Percentiles rank a stretch among this genome's conserved stretches.
Evolutionary conservation across 805 yeast species (phyloP).

Genomic region (Lachancea nothofagi): DNA sequence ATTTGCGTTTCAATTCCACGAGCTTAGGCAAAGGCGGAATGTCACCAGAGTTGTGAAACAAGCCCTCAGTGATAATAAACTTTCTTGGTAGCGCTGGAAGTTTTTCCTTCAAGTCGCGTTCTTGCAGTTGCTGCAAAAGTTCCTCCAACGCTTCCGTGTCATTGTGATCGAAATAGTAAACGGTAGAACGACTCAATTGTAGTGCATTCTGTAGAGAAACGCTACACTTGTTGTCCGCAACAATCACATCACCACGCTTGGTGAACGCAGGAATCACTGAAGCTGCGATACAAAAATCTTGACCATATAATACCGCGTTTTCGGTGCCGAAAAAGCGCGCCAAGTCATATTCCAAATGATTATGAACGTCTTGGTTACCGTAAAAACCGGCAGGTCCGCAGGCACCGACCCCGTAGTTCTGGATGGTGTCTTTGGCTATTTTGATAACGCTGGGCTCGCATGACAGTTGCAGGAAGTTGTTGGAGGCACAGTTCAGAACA

Average conservation of each 20-base stretch:
- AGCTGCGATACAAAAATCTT: slow-evolving; percentile 80
- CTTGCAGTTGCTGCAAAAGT: slow-evolving; percentile 55
- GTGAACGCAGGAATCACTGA: slow-evolving; percentile 90
- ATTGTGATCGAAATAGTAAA: slow-evolving; percentile 72
- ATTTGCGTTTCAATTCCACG: slow-evolving; percentile 69
- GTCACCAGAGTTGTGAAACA: slow-evolving; percentile 79
- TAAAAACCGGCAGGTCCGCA: slow-evolving; percentile 98
- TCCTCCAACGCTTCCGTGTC: slow-evolving; percentile 77
- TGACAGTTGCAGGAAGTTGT: slow-evolving; percentile 66
- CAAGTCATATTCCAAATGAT: slow-evolving; percentile 66
- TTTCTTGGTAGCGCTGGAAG: slow-evolving; percentile 71
- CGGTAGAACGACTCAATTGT: slow-evolving; percentile 76
- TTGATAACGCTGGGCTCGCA: slow-evolving; percentile 41
- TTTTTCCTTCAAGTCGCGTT: slow-evolving; percentile 54
- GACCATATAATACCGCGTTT: slow-evolving; percentile 81
- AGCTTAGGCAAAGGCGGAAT: slow-evolving; percentile 63
- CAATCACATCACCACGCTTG: slow-evolving; percentile 89
- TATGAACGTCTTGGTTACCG: slow-evolving; percentile 91
- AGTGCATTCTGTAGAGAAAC: slow-evolving; percentile 84
- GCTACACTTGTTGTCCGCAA: slow-evolving; percentile 76
- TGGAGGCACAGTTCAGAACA: slow-evolving; percentile 62
- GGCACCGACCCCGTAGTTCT: slow-evolving; percentile 86
- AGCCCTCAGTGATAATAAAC: slow-evolving; percentile 86
- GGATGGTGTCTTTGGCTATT: slow-evolving; percentile 54
- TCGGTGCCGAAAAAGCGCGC: slow-evolving; percentile 74